A percentile compares a stretch with the other conserved stretches of the same genome.
Evolutionary conservation across 305 asterid genomes (phyloP).

Genomic region (Fraxinus baroniana): DNA sequence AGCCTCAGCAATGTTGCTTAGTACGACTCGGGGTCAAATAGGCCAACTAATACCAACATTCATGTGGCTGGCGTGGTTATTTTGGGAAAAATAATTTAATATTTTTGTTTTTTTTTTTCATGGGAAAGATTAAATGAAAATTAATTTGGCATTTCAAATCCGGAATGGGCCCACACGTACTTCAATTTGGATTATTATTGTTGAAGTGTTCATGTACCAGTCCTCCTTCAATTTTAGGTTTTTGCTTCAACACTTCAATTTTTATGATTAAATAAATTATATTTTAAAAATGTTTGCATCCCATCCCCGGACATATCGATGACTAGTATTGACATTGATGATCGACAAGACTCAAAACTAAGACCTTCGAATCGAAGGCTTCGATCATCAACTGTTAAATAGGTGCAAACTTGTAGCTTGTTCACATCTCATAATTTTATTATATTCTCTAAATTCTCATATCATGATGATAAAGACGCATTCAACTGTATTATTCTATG

Average conservation of each 20-base stretch:
- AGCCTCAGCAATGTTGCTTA: too few species aligned
- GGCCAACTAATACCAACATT: constrained; percentile 34
- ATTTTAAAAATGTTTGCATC: too few species aligned
- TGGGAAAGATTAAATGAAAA: constrained; percentile 1
- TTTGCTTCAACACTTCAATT: background rate
- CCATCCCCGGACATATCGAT: background rate
- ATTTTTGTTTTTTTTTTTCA: background rate
- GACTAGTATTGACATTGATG: background rate
- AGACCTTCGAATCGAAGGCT: too few species aligned
- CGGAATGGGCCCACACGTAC: constrained; percentile 32
- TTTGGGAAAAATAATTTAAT: background rate
- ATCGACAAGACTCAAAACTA: background rate
- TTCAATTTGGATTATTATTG: too few species aligned
- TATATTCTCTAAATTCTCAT: too few species aligned
- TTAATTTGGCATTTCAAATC: constrained; percentile 37
- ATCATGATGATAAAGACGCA: too few species aligned
- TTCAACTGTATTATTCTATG: too few species aligned
- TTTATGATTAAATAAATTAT: too few species aligned
- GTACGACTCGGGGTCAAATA: constrained; percentile 7
- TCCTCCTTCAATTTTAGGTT: background rate
- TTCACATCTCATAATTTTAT: too few species aligned
- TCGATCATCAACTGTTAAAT: background rate
- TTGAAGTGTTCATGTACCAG: too few species aligned
- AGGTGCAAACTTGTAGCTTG: too few species aligned
- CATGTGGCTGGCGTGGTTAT: constrained; percentile 43